Base-by-base conservation (phyloP, 2,329 filamentous ascomycete species). In the Arthroderma uncinatum region DNA sequence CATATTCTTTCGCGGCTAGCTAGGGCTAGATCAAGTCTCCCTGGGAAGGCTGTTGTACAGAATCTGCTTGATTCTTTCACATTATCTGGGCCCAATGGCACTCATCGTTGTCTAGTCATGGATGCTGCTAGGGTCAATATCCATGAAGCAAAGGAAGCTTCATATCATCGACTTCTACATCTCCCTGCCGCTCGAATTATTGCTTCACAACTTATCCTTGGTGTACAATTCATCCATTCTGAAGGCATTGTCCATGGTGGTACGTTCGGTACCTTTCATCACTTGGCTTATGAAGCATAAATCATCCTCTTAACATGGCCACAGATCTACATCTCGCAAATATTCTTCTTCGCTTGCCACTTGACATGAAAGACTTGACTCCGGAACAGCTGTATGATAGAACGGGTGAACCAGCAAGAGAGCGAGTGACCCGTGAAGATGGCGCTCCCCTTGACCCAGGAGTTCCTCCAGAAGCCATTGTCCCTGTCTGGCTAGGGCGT, bases 201-300 rank as follows among this genome's bases (percentile, higher is more conserved):
- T n/a, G 57, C 62, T 4, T 59, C 61, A 28, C 62, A 66, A 55
- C 64, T 66, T 33, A 57, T 58, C 21, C 57, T 59, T n/a, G 64
- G 48, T 19, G 36, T 65, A 28, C 40, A 54, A 28, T 67, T 68
- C 59, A 59, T 67, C 2, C 66, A 68, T 61, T 59, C 60, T 30
- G 56, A 64, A 60, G 65, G 63, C 1, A 62, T 64, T 53, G 64
- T 66, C 28, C 64, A 69, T 62, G 62, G 64, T 10, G 63, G 62
- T 64, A 63, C 52, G 62, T 64, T 28, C 42, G 30, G 30, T 16
- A 30, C 30, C 14, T 16, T 28, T n/a, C 16, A 19, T n/a, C n/a
- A n/a, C n/a, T 40, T 55, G 16, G 16, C n/a, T 21, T 28, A 19
- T 36, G 42, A 23, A 53, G 21, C 39, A 50, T 33, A 25, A 16